These are phyloP conservation scores for Sporothrix phasma DNA, from an alignment of 2,329 filamentous ascomycete genomes.

Conservation along the genomic window DNA sequence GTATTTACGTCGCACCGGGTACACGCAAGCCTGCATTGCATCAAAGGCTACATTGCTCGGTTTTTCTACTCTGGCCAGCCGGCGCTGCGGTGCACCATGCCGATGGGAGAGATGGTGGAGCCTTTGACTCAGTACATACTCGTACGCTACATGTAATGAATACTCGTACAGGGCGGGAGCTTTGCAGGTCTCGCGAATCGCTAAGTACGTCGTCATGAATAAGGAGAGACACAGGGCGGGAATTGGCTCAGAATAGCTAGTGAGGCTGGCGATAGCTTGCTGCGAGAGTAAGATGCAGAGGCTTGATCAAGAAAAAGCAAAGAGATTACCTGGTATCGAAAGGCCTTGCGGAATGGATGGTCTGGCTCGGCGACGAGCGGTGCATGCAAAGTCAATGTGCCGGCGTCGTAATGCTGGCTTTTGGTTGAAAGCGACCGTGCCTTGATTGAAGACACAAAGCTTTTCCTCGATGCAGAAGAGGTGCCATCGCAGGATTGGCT, in stretches of 20 bases:
- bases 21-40: background rate
- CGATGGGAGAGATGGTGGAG: background rate
- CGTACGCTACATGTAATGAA: background rate
- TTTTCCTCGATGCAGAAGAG: background rate
- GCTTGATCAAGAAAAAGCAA: background rate
- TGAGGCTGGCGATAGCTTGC: background rate
- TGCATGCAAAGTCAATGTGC: too few species aligned
- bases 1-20: background rate
- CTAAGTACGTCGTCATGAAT: background rate
- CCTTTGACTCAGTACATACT: background rate
- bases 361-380: background rate
- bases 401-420: too few species aligned
- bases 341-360: background rate
- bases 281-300: background rate
- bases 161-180: too few species aligned
- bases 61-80: background rate
- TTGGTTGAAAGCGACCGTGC: background rate
- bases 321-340: background rate
- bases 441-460: background rate
- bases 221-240: background rate
- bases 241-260: constrained; percentile 1
- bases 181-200: background rate
- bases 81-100: constrained; percentile 7
- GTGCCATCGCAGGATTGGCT: background rate
- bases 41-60: background rate